These are phyloP conservation scores for Diddensiella caesifluorescens DNA, from an alignment of 805 yeast genomes.

Conservation along the genomic window DNA sequence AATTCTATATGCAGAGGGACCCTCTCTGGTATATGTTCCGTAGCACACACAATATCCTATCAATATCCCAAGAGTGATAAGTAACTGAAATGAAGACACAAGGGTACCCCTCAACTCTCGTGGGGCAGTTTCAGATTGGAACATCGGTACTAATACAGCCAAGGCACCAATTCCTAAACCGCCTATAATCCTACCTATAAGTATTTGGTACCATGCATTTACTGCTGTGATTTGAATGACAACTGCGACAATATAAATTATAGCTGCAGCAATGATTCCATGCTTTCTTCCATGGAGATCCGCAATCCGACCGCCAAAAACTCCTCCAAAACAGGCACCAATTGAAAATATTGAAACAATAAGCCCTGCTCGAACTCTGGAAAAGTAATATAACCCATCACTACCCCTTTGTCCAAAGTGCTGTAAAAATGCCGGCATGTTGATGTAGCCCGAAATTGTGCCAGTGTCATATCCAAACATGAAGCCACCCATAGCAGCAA, in stretches of 20 bases:
- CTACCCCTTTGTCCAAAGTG: constrained; percentile 43
- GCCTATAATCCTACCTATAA: constrained; percentile 66
- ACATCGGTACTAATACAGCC: constrained; percentile 70
- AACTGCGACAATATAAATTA: constrained; percentile 50
- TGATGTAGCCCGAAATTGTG: constrained; percentile 56
- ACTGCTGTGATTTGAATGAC: constrained; percentile 44
- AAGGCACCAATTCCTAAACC: constrained; percentile 77
- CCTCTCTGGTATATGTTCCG: constrained; percentile 48
- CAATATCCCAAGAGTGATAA: constrained; percentile 66
- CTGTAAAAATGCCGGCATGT: constrained; percentile 45
- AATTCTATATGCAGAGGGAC: constrained; percentile 56
- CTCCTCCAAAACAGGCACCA: constrained; percentile 67
- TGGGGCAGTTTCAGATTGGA: constrained; percentile 78
- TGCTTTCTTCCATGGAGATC: constrained; percentile 42
- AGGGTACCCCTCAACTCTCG: constrained; percentile 73
- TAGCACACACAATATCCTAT: constrained; percentile 67
- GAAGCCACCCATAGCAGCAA: constrained; percentile 59
- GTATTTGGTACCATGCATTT: constrained; percentile 38
- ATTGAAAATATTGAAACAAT: constrained; percentile 65
- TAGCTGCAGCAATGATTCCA: constrained; percentile 37
- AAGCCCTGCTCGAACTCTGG: constrained; percentile 53
- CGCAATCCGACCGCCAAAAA: constrained; percentile 52
- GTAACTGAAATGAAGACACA: constrained; percentile 73
- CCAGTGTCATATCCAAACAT: constrained; percentile 66
- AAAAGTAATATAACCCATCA: constrained; percentile 36